phyloP scores from a whole-genome alignment of 805 yeast species.

The Wickerhamiella musiphila region DNA sequence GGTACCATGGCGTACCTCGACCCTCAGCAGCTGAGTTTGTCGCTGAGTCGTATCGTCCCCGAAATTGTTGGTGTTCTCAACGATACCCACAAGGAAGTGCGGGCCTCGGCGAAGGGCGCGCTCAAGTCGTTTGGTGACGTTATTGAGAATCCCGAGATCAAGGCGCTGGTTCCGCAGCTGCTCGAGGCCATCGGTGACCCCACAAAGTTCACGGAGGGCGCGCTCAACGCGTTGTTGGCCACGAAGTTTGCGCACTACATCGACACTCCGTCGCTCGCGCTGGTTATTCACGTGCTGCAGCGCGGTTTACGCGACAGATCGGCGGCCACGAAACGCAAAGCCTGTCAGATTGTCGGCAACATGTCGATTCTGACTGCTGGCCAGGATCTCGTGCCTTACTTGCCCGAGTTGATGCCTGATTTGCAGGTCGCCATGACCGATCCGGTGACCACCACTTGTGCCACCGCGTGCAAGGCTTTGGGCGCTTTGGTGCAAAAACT shows the following conservation, averaged over 20 bases:
- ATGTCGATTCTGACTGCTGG: conserved; percentile 93
- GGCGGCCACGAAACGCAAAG: conserved; percentile 80
- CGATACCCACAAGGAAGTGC: conserved; percentile 91
- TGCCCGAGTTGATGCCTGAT: conserved; percentile 59
- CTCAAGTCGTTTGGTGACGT: conserved; percentile 90
- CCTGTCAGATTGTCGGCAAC: conserved; percentile 96
- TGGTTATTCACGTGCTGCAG: conserved; percentile 84
- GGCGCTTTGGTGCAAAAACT: conserved; percentile 92
- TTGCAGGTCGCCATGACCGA: conserved; percentile 93
- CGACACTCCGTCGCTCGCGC: conserved; percentile 93
- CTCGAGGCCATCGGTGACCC: conserved; percentile 94
- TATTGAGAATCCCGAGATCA: conserved; percentile 92
- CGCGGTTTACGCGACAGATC: conserved; percentile 91
- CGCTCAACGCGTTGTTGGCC: conserved; percentile 66
- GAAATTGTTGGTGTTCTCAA: conserved; percentile 88
- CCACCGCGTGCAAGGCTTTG: conserved; percentile 92
- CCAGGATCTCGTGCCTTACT: conserved; percentile 69
- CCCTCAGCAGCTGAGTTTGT: conserved; percentile 81
- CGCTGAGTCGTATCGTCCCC: conserved; percentile 81
- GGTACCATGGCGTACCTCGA: conserved; percentile 98
- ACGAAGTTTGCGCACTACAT: conserved; percentile 95
- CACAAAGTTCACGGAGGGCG: conserved; percentile 71
- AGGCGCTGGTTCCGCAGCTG: conserved; percentile 69
- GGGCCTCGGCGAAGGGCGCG: conserved; percentile 84
- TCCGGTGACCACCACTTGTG: conserved; percentile 92